Base-by-base conservation (phyloP, 2,329 filamentous ascomycete species). In the Cytospora schulzeri region DNA sequence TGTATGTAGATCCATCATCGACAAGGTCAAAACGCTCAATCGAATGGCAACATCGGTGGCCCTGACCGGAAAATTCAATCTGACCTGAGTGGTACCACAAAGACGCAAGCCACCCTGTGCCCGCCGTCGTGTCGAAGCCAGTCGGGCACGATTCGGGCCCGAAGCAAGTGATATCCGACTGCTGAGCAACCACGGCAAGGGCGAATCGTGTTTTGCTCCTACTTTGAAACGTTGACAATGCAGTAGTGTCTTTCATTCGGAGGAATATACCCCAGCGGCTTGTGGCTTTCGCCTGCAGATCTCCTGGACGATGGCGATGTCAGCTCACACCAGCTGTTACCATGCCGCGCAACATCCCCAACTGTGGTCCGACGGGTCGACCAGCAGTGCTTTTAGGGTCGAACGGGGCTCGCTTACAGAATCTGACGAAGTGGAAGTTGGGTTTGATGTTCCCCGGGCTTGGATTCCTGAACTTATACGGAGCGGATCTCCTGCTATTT, bases 261-360 rank as follows among this genome's bases (percentile, higher is more conserved):
- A 29, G 50, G n/a, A 15, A 11, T 15, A 24, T 22, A n/a, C 11
- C 31, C 33, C 31, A 28, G 24, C 26, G 35, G 51, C 35, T 61
- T 61, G 51, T 52, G 59, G 59, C 33, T 41, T 41, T 41, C 29
- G 38, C 17, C 38, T 8, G 19, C 19, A n/a, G 17, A n/a, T 41
- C 38, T 7, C n/a, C 38, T 41, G 12, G 31, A 28, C 57, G n/a
- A 14, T 60, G 48, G 38, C 24, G 29, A 29, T 60, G n/a, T n/a
- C 17, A 38, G 9, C 19, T 24, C 28, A 24, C 5, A 26, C 14
- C 45, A 35, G 45, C 15, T 22, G 28, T 22, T 45, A 4, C 17
- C 11, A 24, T 48, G 48, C 29, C 26, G 51, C 63, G 59, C 63
- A 63, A 62, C 63, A 45, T 63, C 63, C 63, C 63, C 63, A 62